A percentile compares a stretch with the other conserved stretches of the same genome.
These are phyloP conservation scores for Geranomyces variabilis DNA, from an alignment of 192 early-diverging fungal genomes.

Conservation along the genomic window DNA sequence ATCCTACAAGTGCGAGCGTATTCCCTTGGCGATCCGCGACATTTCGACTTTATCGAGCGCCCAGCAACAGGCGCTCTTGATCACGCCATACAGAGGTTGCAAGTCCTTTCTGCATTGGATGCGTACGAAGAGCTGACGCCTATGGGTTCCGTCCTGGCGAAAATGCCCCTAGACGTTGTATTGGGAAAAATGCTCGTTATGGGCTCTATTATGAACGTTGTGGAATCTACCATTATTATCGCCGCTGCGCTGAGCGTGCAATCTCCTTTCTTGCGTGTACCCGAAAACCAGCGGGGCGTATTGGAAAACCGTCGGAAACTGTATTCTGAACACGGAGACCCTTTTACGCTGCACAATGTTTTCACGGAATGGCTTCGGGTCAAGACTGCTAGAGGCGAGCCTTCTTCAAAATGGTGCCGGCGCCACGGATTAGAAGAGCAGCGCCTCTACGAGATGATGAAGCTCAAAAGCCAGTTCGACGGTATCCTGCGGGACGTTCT, in stretches of 20 bases:
- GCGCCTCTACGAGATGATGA: conserved; percentile 71
- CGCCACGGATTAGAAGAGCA: conserved; percentile 71
- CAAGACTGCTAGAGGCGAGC: conserved; percentile 50
- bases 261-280: conserved; percentile 59
- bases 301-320: conserved; percentile 55
- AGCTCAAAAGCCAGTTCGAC: conserved; percentile 68
- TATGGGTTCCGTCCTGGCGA: conserved; percentile 57
- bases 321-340: conserved; percentile 63
- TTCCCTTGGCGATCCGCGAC: conserved; percentile 60
- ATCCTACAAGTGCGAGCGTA: conserved; percentile 64
- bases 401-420: conserved; percentile 62
- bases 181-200: conserved; percentile 72
- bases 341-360: conserved; percentile 67
- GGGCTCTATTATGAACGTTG: conserved; percentile 53
- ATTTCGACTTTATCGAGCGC: conserved; percentile 67
- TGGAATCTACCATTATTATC: conserved; percentile 59
- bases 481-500: conserved; percentile 55
- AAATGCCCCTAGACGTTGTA: conserved; percentile 64
- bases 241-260: conserved; percentile 70
- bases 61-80: conserved; percentile 51
- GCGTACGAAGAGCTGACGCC: conserved; percentile 46
- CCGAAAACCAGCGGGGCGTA: conserved; percentile 54
- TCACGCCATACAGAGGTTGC: conserved; percentile 47
- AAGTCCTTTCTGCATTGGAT: conserved; percentile 56
- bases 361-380: conserved; percentile 63